phyloP scores from a whole-genome alignment of 495 filamentous ascomycete species.

The Podospora pseudoanserina region DNA sequence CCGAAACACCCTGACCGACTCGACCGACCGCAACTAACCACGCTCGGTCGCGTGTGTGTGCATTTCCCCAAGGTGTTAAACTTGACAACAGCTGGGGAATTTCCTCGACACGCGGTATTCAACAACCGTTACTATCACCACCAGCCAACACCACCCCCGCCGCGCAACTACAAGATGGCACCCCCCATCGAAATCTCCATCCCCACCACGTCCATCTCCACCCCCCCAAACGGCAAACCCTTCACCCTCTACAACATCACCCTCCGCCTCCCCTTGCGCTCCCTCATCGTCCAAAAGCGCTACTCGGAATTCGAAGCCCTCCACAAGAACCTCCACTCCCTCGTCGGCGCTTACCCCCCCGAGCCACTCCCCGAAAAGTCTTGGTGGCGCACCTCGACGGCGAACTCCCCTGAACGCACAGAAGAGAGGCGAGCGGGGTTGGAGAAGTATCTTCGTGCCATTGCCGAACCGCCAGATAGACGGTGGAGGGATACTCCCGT shows the following conservation, averaged over 20 bases:
- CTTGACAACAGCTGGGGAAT: no score
- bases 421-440: conserved; percentile 73
- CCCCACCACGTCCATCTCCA: conserved; percentile 64
- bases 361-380: conserved; percentile 71
- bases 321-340: conserved; percentile 61
- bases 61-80: no score
- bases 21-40: not conserved
- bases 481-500: conserved; percentile 81
- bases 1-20: conserved; percentile 8
- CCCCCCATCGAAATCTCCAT: conserved; percentile 77
- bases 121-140: not conserved
- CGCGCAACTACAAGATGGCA: conserved; percentile 52
- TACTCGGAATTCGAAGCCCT: conserved; percentile 89
- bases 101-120: not conserved
- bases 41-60: not conserved
- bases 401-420: conserved; percentile 69
- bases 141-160: no score
- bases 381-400: conserved; percentile 86
- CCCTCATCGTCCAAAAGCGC: conserved; percentile 83
- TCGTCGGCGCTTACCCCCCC: conserved; percentile 58
- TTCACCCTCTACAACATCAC: conserved; percentile 92
- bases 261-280: conserved; percentile 80
- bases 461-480: conserved; percentile 69
- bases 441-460: conserved; percentile 76
- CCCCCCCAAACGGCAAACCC: conserved; percentile 55